Percentiles rank a stretch among this genome's conserved stretches.
Evolutionary conservation across 2,329 filamentous ascomycete genomes (phyloP).

Genomic region (Colletotrichum sp.): DNA sequence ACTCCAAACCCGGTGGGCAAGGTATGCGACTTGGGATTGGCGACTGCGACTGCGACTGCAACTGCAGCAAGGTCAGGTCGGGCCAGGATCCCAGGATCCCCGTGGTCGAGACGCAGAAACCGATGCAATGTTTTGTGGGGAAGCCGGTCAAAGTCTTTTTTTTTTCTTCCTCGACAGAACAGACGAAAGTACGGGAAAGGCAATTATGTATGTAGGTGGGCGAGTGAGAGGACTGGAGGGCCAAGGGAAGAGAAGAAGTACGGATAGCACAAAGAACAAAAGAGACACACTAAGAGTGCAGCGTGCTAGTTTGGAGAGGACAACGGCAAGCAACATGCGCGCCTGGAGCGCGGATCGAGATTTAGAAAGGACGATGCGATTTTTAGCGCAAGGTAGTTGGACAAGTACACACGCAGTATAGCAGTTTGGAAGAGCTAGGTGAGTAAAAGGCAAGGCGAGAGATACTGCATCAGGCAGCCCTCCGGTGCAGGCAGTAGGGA

Average conservation of each 20-base stretch:
- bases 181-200: neutral
- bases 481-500: neutral
- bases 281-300: neutral
- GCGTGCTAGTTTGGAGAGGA: slow-evolving; percentile 1
- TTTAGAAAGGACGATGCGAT: slow-evolving; percentile 9
- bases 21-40: neutral
- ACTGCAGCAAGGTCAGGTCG: neutral
- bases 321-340: slow-evolving; percentile 16
- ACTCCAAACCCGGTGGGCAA: neutral
- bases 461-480: slow-evolving; percentile 16
- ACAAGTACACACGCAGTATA: neutral
- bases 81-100: slow-evolving; percentile 3
- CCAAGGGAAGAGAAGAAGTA: neutral
- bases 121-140: slow-evolving; percentile 19
- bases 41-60: neutral
- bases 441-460: neutral
- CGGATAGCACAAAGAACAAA: neutral
- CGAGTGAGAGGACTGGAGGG: neutral
- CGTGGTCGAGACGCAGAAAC: slow-evolving; percentile 16
- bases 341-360: slow-evolving; percentile 19
- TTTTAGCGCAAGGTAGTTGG: slow-evolving; percentile 11
- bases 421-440: neutral
- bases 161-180: neutral
- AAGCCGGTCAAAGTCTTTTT: slow-evolving; percentile 4
- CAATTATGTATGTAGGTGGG: neutral